Evolutionary conservation across 129 eudicot species (phyloP).

Genomic region (Rutidosis leptorrhynchoides): DNA sequence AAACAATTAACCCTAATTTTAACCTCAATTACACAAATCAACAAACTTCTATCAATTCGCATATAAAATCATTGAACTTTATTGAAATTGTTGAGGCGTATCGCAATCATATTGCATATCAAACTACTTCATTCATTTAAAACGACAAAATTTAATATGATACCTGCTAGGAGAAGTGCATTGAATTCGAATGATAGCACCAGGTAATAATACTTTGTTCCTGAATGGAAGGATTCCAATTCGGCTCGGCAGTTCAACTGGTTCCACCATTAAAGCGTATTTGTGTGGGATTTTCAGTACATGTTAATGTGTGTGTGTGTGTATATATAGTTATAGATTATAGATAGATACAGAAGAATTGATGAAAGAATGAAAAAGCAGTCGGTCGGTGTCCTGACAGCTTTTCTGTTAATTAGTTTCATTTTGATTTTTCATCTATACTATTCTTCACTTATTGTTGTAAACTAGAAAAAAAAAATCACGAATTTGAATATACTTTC

Average conservation of each 20-base stretch:
- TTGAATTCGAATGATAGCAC: conserved; percentile 91
- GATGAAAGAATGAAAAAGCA: conserved; percentile 14
- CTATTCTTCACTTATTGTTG: too few relatives aligned
- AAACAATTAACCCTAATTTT: not conserved
- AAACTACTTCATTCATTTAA: not conserved
- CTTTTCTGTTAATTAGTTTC: conserved; percentile 2
- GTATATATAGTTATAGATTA: too few relatives aligned
- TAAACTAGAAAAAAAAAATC: too few relatives aligned
- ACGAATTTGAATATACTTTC: too few relatives aligned
- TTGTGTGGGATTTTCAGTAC: not conserved
- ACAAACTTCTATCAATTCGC: conserved; percentile 16
- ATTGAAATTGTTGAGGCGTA: not conserved
- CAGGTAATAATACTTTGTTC: conserved; percentile 91
- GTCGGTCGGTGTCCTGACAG: conserved; percentile 25
- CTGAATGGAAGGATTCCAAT: conserved; percentile 92
- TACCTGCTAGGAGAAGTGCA: conserved; percentile 98
- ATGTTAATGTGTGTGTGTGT: not conserved
- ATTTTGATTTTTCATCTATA: too few relatives aligned
- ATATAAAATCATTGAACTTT: not conserved
- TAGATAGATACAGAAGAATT: conserved; percentile 1
- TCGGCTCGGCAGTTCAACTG: conserved; percentile 67
- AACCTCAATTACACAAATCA: not conserved
- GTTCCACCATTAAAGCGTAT: conserved; percentile 32
- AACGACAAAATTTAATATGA: too few relatives aligned
- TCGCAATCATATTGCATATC: not conserved